These are phyloP conservation scores for Curvularia spicifera DNA, from an alignment of 2,329 filamentous ascomycete genomes.

Conservation along the genomic window DNA sequence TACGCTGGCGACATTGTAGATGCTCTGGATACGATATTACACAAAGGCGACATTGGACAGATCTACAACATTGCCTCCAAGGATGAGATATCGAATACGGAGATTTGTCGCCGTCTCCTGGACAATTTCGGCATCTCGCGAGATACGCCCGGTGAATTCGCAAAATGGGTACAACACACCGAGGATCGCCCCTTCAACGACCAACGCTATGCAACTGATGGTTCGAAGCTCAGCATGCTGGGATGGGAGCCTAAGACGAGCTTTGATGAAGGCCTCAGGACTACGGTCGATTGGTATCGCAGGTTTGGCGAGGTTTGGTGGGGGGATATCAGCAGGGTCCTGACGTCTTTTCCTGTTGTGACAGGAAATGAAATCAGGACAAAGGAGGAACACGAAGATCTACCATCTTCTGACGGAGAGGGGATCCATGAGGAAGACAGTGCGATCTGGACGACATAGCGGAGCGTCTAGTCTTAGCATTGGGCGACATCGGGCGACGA, in stretches of 20 bases:
- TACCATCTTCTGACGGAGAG: slow-evolving; percentile 44
- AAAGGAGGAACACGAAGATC: slow-evolving; percentile 49
- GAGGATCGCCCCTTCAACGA: slow-evolving; percentile 71
- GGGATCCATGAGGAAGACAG: slow-evolving; percentile 18
- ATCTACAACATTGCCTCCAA: slow-evolving; percentile 83
- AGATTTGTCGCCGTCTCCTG: slow-evolving; percentile 70
- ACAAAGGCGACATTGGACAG: slow-evolving; percentile 75
- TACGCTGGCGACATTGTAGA: slow-evolving; percentile 81
- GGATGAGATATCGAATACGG: slow-evolving; percentile 77
- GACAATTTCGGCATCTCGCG: slow-evolving; percentile 63
- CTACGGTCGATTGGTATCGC: slow-evolving; percentile 50
- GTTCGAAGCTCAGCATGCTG: slow-evolving; percentile 46
- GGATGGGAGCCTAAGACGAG: slow-evolving; percentile 47
- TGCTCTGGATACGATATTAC: slow-evolving; percentile 82
- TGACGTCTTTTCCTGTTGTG: slow-evolving; percentile 50
- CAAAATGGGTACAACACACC: slow-evolving; percentile 74
- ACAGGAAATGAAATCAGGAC: slow-evolving; percentile 51
- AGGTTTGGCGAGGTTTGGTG: slow-evolving; percentile 51
- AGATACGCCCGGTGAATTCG: slow-evolving; percentile 55
- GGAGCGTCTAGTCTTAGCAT: neutral
- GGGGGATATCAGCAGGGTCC: slow-evolving; percentile 50
- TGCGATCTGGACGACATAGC: slow-evolving; percentile 33
- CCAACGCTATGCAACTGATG: slow-evolving; percentile 49
- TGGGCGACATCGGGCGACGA: neutral
- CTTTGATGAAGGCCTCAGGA: slow-evolving; percentile 46